Conservation (phyloP, 371 early-diverging fungal species). For the Syncephalastrum sp. region DNA sequence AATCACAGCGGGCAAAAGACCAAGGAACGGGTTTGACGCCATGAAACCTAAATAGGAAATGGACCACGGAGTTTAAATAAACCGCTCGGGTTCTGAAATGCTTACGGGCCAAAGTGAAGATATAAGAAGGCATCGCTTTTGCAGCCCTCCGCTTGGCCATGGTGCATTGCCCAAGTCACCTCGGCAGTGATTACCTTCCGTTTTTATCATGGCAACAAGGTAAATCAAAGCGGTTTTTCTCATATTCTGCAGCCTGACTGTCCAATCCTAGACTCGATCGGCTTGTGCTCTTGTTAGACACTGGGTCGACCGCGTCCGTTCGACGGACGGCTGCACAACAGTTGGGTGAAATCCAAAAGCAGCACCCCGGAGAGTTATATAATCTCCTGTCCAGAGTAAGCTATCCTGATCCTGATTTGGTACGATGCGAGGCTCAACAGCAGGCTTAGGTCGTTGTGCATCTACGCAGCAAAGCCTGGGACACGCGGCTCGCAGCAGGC, state of each 20-base stretch:
- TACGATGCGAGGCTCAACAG: background rate
- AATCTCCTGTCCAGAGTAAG: conserved; percentile 80
- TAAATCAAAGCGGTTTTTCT: conserved; percentile 10
- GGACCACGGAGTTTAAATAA: too few relatives aligned
- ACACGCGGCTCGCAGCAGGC: conserved; percentile 94
- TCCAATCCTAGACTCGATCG: conserved; percentile 80
- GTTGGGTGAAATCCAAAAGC: conserved; percentile 91
- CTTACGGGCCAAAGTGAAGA: too few relatives aligned
- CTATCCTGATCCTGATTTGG: background rate
- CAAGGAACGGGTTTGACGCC: too few relatives aligned
- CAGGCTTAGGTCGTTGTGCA: conserved; percentile 72
- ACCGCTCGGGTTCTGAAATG: too few relatives aligned
- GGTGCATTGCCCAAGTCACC: too few relatives aligned
- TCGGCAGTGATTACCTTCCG: too few relatives aligned
- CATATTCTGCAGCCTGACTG: background rate
- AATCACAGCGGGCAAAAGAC: too few relatives aligned
- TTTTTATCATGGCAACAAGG: conserved; percentile 36
- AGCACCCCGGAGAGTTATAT: conserved; percentile 91
- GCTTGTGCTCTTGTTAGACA: conserved; percentile 89
- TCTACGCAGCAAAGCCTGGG: conserved; percentile 89
- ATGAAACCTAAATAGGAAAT: too few relatives aligned
- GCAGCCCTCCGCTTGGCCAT: too few relatives aligned
- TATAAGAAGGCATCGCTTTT: too few relatives aligned
- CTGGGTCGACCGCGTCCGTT: conserved; percentile 87
- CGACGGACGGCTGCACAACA: conserved; percentile 92